Conservation (phyloP, 2,329 filamentous ascomycete species). For the Alternaria ventricosa region DNA sequence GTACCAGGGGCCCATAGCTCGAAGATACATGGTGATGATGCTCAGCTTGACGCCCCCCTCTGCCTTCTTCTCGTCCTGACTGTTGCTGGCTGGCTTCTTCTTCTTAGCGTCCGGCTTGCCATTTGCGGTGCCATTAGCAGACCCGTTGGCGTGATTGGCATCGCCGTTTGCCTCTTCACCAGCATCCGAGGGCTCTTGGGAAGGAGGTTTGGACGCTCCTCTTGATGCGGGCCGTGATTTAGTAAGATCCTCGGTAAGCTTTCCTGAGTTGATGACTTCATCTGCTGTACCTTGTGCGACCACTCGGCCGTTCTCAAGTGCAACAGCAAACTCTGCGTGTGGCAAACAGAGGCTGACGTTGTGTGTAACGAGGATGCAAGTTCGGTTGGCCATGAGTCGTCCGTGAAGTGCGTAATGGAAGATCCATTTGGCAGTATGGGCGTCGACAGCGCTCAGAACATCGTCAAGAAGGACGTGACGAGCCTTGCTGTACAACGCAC, state of each 20-base stretch:
- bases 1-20: slow-evolving; percentile 94
- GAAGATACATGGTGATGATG: slow-evolving; percentile 84
- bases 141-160: slow-evolving; percentile 56
- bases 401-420: slow-evolving; percentile 92
- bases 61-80: slow-evolving; percentile 73
- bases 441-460: slow-evolving; percentile 94
- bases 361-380: slow-evolving; percentile 94
- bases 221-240: slow-evolving; percentile 76
- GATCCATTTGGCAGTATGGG: slow-evolving; percentile 97
- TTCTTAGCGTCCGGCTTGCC: slow-evolving; percentile 51
- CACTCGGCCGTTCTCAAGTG: slow-evolving; percentile 86
- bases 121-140: slow-evolving; percentile 55
- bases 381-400: slow-evolving; percentile 84
- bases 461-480: slow-evolving; percentile 91
- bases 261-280: slow-evolving; percentile 84
- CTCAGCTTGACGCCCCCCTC: slow-evolving; percentile 86
- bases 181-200: slow-evolving; percentile 77
- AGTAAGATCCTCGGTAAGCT: slow-evolving; percentile 82
- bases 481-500: slow-evolving; percentile 94
- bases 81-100: slow-evolving; percentile 60
- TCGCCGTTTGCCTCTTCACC: slow-evolving; percentile 57
- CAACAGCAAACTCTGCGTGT: slow-evolving; percentile 78
- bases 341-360: slow-evolving; percentile 90
- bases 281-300: slow-evolving; percentile 75
- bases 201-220: slow-evolving; percentile 74